These are phyloP conservation scores for Durotheca rogersii DNA, from an alignment of 495 filamentous ascomycete species.

Conservation along the genomic window DNA sequence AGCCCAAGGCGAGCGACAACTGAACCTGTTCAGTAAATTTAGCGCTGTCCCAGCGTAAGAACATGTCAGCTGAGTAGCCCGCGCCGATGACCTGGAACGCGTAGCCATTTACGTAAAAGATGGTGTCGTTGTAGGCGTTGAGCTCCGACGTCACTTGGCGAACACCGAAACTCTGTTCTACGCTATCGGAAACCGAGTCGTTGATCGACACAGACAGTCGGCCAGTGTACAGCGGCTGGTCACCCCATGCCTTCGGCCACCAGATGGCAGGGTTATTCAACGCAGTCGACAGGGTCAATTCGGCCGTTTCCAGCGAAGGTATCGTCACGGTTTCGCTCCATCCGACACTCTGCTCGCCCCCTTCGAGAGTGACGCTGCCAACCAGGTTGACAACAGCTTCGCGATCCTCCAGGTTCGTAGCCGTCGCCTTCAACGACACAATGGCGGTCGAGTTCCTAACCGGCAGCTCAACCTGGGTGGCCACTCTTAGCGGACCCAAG, in stretches of 20 bases:
- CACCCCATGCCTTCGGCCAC: constrained; percentile 55
- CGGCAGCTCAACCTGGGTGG: constrained; percentile 44
- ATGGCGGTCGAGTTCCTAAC: constrained; percentile 35
- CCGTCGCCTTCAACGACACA: constrained; percentile 49
- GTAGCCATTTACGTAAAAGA: constrained; percentile 56
- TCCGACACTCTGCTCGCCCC: constrained; percentile 19
- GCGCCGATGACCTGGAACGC: constrained; percentile 62
- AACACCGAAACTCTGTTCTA: constrained; percentile 52
- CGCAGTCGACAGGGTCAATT: constrained; percentile 41
- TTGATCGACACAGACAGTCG: constrained; percentile 40
- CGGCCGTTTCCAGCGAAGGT: constrained; percentile 36
- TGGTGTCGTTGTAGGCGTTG: constrained; percentile 54
- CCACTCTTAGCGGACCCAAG: constrained; percentile 51
- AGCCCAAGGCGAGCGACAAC: constrained; percentile 58
- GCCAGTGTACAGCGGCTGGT: constrained; percentile 46
- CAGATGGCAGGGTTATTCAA: constrained; percentile 45
- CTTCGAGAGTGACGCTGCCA: constrained; percentile 39
- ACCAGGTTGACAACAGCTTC: constrained; percentile 40
- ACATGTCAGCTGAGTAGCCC: constrained; percentile 63
- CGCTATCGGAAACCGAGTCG: constrained; percentile 47
- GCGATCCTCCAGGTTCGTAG: constrained; percentile 50
- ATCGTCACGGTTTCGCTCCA: constrained; percentile 43
- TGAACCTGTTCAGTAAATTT: constrained; percentile 49
- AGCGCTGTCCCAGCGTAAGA: constrained; percentile 54
- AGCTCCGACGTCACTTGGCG: constrained; percentile 53